Percentiles rank a stretch among this genome's conserved stretches.
phyloP scores from a whole-genome alignment of 768 basidiomycete species.

The Tylopilus plumbeoviolaceoides region DNA sequence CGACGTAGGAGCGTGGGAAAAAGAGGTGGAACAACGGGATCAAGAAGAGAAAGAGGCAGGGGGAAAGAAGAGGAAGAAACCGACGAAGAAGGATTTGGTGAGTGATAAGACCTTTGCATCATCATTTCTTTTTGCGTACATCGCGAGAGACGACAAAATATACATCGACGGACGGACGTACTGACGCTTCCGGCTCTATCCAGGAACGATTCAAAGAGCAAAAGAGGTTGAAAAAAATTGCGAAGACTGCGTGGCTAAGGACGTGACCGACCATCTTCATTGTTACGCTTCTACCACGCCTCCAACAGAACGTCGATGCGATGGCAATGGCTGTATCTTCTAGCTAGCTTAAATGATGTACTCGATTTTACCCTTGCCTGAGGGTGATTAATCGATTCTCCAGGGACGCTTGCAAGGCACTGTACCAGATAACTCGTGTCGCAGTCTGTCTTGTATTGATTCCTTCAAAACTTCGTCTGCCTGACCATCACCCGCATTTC shows the following conservation, averaged over 20 bases:
- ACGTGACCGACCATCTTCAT: slow-evolving; percentile 31
- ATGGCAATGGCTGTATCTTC: slow-evolving; percentile 2
- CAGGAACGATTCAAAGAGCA: slow-evolving; percentile 84
- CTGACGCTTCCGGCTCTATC: slow-evolving; percentile 19
- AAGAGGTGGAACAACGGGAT: slow-evolving; percentile 52
- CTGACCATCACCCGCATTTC: too few species aligned
- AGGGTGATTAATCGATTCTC: too few species aligned
- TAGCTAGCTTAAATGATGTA: background rate
- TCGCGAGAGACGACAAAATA: slow-evolving; percentile 18
- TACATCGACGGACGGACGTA: slow-evolving; percentile 21
- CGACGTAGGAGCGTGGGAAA: slow-evolving; percentile 77
- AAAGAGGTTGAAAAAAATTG: slow-evolving; percentile 77
- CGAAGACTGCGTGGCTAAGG: slow-evolving; percentile 85
- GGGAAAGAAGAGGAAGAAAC: slow-evolving; percentile 72
- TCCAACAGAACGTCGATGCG: background rate
- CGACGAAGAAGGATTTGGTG: slow-evolving; percentile 82
- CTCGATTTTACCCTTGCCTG: background rate
- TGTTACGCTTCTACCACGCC: background rate
- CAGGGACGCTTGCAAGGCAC: too few species aligned
- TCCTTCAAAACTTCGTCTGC: too few species aligned
- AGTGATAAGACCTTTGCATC: slow-evolving; percentile 29
- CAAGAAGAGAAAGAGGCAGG: slow-evolving; percentile 47
- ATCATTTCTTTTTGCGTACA: slow-evolving; percentile 16
- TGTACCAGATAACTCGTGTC: too few species aligned
- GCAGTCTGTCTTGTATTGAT: too few species aligned